These are phyloP conservation scores for Oryza coarctata DNA, from an alignment of 176 grass and related monocot genomes.

Conservation along the genomic window DNA sequence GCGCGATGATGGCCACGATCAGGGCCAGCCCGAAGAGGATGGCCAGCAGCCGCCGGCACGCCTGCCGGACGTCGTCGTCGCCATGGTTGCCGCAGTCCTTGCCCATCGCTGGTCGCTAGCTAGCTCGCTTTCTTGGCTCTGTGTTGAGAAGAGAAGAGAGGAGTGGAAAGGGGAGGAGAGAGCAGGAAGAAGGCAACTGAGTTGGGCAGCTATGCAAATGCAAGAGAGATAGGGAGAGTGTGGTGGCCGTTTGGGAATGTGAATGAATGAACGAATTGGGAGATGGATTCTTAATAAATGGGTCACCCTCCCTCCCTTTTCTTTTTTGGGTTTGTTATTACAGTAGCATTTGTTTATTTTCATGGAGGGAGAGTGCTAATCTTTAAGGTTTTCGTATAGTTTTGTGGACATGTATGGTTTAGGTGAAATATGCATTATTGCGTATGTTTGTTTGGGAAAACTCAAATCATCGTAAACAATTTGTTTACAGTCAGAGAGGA, in stretches of 20 bases:
- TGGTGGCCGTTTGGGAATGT: neutral
- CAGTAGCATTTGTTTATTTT: neutral
- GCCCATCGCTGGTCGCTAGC: slow-evolving; percentile 20
- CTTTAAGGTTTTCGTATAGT: neutral
- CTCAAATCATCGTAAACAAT: neutral
- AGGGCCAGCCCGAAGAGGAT: slow-evolving; percentile 24
- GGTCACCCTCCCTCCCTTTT: neutral
- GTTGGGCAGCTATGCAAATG: no score
- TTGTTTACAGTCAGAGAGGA: neutral
- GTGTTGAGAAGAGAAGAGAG: slow-evolving; percentile 10
- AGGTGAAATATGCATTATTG: neutral
- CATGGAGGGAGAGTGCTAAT: neutral
- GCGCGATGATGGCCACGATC: slow-evolving; percentile 44
- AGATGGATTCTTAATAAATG: neutral
- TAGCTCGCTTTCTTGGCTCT: neutral
- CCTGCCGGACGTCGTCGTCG: slow-evolving; percentile 26
- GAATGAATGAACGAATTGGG: neutral
- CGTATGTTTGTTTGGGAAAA: neutral
- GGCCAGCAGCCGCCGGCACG: neutral
- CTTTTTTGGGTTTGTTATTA: neutral
- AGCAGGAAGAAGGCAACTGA: no score
- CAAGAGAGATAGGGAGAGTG: neutral
- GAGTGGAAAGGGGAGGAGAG: no score
- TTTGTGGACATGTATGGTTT: neutral
- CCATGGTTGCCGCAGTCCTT: slow-evolving; percentile 70